Percentiles rank a stretch among this genome's conserved stretches.
These are phyloP conservation scores for Camellia japonica DNA, from an alignment of 148 eudicot genomes.

Conservation along the genomic window DNA sequence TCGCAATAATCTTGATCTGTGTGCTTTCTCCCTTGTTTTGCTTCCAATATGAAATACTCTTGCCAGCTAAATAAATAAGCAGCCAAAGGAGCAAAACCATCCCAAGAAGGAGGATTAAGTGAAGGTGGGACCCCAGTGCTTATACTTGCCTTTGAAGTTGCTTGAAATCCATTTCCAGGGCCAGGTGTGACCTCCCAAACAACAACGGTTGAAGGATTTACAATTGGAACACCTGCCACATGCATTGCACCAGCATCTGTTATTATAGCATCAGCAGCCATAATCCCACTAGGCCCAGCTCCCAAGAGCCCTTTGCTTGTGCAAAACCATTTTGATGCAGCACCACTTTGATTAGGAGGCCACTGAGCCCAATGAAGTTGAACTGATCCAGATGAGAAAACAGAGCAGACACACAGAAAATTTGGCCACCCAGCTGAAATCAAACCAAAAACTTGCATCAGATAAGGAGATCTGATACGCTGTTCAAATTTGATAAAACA, in stretches of 20 bases:
- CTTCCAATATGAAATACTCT: constrained; percentile 73
- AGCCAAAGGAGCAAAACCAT: constrained; percentile 92
- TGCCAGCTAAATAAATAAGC: constrained; percentile 91
- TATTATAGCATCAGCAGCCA: constrained; percentile 98
- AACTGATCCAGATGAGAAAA: constrained; percentile 94
- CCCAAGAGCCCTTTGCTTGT: constrained; percentile 97
- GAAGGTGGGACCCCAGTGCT: constrained; percentile 75
- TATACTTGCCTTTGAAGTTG: constrained; percentile 64
- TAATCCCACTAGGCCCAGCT: constrained; percentile 98
- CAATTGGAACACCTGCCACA: constrained; percentile 98
- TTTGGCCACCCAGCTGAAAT: constrained; percentile 98
- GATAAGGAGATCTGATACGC: background rate
- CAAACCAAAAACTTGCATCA: constrained; percentile 16
- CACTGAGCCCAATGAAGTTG: constrained; percentile 98
- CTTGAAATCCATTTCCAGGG: constrained; percentile 89
- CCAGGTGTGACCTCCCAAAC: constrained; percentile 99
- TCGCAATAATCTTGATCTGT: constrained; percentile 68
- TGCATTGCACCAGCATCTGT: constrained; percentile 97
- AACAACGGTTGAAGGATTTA: constrained; percentile 96
- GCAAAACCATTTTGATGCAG: constrained; percentile 82
- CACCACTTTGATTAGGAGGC: constrained; percentile 69
- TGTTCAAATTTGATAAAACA: background rate
- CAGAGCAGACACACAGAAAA: constrained; percentile 93
- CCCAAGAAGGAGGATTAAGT: constrained; percentile 82
- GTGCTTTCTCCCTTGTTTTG: constrained; percentile 75